phyloP scores from a whole-genome alignment of 495 filamentous ascomycete genomes.

The Bathelium albidoporum region DNA sequence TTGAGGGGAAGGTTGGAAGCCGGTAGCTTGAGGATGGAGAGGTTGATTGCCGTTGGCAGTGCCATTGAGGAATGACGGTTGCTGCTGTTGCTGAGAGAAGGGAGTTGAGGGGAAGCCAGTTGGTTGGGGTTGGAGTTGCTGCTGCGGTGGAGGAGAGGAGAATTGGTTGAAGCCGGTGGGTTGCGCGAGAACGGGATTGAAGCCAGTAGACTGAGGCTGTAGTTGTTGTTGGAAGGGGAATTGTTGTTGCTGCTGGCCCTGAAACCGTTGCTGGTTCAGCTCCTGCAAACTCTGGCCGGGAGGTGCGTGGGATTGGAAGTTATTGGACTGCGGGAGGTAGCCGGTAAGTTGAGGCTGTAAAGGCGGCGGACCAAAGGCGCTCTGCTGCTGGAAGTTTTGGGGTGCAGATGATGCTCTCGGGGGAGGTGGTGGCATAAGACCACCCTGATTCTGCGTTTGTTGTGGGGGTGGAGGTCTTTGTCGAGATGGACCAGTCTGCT shows the following conservation, averaged over 20 bases:
- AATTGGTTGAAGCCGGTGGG: slow-evolving; percentile 27
- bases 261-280: slow-evolving; percentile 53
- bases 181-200: slow-evolving; percentile 11
- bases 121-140: slow-evolving; percentile 36
- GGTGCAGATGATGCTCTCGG: slow-evolving; percentile 80
- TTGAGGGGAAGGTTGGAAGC: slow-evolving; percentile 20
- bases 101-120: slow-evolving; percentile 23
- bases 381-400: slow-evolving; percentile 63
- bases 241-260: slow-evolving; percentile 21
- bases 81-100: slow-evolving; percentile 8
- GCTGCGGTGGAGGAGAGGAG: slow-evolving; percentile 36
- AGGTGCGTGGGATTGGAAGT: slow-evolving; percentile 40
- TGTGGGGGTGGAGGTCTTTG: slow-evolving; percentile 67
- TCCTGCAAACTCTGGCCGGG: slow-evolving; percentile 69
- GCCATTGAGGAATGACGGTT: slow-evolving; percentile 5
- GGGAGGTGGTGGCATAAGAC: slow-evolving; percentile 72
- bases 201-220: slow-evolving; percentile 24
- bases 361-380: slow-evolving; percentile 57
- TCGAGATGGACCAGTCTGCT: slow-evolving; percentile 36
- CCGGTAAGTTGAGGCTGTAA: slow-evolving; percentile 85
- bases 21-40: slow-evolving; percentile 9
- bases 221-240: slow-evolving; percentile 37
- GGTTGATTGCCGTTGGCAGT: slow-evolving; percentile 29
- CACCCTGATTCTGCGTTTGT: slow-evolving; percentile 45
- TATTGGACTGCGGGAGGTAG: slow-evolving; percentile 37